phyloP scores from a whole-genome alignment of 345 rosid genomes.

The Citrus mangshanensis region DNA sequence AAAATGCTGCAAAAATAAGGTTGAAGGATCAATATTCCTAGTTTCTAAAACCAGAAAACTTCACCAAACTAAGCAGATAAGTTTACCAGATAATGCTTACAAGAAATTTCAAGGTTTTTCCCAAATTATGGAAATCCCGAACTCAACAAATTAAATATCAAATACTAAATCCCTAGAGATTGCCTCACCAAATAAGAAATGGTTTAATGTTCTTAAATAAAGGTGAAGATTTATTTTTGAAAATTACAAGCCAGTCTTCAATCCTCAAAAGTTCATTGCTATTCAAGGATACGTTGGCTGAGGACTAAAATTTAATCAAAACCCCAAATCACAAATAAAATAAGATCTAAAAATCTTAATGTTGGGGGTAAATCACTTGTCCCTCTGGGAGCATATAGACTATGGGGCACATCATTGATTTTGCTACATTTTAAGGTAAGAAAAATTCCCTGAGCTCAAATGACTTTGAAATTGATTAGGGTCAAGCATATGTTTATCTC shows the following conservation, averaged over 20 bases:
- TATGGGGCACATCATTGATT: neutral
- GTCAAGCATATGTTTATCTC: neutral
- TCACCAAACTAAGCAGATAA: neutral
- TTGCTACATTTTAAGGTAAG: neutral
- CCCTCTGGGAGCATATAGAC: neutral
- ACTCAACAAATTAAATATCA: neutral
- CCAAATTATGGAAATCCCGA: neutral
- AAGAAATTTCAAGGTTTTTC: neutral
- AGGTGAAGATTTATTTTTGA: neutral
- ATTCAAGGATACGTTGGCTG: neutral
- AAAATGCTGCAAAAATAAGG: neutral
- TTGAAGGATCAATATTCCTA: neutral
- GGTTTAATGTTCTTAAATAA: neutral
- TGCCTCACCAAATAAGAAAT: neutral
- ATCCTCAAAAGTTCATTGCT: too few relatives aligned
- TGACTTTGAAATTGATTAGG: neutral
- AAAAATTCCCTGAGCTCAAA: neutral
- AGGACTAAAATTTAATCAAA: neutral
- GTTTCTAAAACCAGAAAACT: neutral
- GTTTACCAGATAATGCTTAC: neutral
- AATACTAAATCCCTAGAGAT: neutral
- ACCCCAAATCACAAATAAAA: neutral
- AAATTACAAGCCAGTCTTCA: neutral
- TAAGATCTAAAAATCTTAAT: neutral
- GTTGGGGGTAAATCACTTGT: neutral